phyloP scores from a whole-genome alignment of 306 rosid genomes.

The Alnus rubra region DNA sequence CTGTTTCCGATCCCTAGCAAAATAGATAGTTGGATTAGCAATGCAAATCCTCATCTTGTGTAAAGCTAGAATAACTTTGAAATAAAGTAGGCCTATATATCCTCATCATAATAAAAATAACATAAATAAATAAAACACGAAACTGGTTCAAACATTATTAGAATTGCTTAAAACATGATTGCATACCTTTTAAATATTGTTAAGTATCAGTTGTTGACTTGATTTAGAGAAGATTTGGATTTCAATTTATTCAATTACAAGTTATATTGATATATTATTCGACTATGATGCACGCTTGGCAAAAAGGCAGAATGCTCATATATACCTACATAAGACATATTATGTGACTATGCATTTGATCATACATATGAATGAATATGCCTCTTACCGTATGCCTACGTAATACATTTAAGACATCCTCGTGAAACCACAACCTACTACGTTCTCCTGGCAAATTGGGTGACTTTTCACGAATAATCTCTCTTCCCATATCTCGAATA shows the following conservation, averaged over 20 bases:
- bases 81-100: not conserved
- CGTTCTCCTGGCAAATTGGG: constrained; percentile 12
- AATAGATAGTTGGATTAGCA: not conserved
- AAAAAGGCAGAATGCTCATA: not conserved
- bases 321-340: not conserved
- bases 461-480: constrained; percentile 26
- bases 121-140: too few relatives aligned
- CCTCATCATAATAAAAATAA: not conserved
- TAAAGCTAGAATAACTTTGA: not conserved
- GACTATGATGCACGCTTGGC: not conserved
- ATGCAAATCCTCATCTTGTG: not conserved
- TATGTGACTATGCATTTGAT: not conserved
- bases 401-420: not conserved
- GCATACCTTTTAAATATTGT: too few relatives aligned
- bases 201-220: not conserved
- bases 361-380: too few relatives aligned
- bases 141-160: not conserved
- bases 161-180: not conserved
- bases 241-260: too few relatives aligned
- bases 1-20: not conserved
- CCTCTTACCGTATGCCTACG: not conserved
- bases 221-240: too few relatives aligned
- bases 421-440: constrained; percentile 20
- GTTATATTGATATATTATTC: too few relatives aligned
- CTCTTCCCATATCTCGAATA: constrained; percentile 45